Base-by-base conservation (phyloP, 371 early-diverging fungal genomes). In the Batkoa obscura region DNA sequence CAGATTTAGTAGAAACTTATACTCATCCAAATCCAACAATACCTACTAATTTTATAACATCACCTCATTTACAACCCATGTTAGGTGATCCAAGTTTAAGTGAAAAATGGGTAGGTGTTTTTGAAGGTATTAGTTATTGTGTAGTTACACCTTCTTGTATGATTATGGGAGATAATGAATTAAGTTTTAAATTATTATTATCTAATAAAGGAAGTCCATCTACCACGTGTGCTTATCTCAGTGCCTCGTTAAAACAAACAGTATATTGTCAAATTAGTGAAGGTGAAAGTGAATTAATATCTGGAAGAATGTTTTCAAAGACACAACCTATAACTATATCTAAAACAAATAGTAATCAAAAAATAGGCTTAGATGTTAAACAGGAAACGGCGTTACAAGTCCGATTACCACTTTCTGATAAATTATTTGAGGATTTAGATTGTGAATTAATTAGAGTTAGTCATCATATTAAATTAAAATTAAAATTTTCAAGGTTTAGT, bases 391-490 rank as follows among this genome's bases (percentile, higher is more conserved):
- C 55, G 9, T 10, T 55, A 13, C 43, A 30, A 23, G 39, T 55
- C 45, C 17, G 34, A 12, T 39, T 55, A 15, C 55, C 55, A 9
- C 55, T 55, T 8, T 43, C 43, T 32, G 17, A 13, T 12, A 55
- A 55, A 43, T 43, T 55, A 34, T 30, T 34, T 31, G 55, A 55
- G 15, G 45, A 23, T 4, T 33, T 55, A 12, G 55, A 55, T 43
- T 55, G 55, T 34, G 55, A 55, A 15, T 33, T 55, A n/a, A 55
- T 55, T 33, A 30, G 43, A 23, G 34, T 55, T n/a, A 6, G 17
- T 12, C 55, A 55, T 34, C 12, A 43, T n/a, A 43, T 55, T 31
- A 55, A 55, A 38, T n/a, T 55, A 6, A 30, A 39, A 8, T 12
- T 55, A 4, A 55, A 55, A n/a, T 33, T 39, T 10, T 12, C 13